Base-by-base conservation (phyloP, 148 eudicot genomes). In the Rhododendron mucronatum region DNA sequence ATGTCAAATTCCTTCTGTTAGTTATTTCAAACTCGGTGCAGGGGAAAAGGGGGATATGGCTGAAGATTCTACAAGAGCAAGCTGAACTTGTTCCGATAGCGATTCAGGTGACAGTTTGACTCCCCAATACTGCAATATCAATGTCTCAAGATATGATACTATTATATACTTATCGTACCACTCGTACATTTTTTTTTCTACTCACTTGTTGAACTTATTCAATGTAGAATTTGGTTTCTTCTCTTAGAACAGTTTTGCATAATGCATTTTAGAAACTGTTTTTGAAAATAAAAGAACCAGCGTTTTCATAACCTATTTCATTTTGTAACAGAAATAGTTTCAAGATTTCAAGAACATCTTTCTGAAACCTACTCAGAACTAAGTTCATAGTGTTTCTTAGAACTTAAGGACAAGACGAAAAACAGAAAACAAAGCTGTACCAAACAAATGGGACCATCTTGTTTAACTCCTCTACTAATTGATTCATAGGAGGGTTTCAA, bases 31-130 rank as follows among this genome's bases (percentile, higher is more conserved):
- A 5, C 5, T 8, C 28, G 51, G 65, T 87, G 87, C 87, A 89
- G 91, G 91, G 88, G 28, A 89, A 89, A 69, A 89, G 63, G 79
- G 88, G 89, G 37, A 71, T 87, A 71, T 89, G 89, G 91, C 83
- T 87, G 78, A 89, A 87, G 88, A 57, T 88, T 28, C 82, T 67
- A 23, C 86, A 83, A 71, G 82, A 79, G 71, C 91, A 89, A 85
- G 80, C 87, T 85, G 89, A 87, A 39, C 91, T 89, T 82, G 89
- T 87, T 78, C 91, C 88, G 26, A 71, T 89, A 28, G 89, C 88
- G 50, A 85, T 89, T 83, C 87, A 85, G 89, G 91, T 89, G 80
- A 80, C 4, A 23, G 18, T 79, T 61, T 61, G 65, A 47, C 18
- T 50, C 28, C 78, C 69, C 61, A 50, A 50, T 20, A 28, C 39